Conservation (phyloP, 345 rosid species). For the Lenwebbia sp. region DNA sequence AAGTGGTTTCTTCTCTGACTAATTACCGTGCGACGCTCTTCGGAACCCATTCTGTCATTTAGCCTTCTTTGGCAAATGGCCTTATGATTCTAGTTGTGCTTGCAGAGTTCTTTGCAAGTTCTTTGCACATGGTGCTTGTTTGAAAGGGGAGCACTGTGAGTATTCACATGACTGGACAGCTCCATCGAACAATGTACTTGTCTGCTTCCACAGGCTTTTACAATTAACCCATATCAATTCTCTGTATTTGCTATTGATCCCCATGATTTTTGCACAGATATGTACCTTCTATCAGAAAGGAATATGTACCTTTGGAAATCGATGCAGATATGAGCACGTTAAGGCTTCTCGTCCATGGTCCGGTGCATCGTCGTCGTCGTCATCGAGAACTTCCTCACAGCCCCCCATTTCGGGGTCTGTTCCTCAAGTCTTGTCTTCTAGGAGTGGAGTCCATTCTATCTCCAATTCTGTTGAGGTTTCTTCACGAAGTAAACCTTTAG, state of each 20-base stretch:
- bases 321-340: conserved; percentile 81
- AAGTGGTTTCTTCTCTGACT: not conserved
- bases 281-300: conserved; percentile 96
- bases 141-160: conserved; percentile 91
- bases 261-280: conserved; percentile 28
- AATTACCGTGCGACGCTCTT: not conserved
- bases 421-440: conserved; percentile 11
- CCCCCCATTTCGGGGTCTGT: conserved; percentile 14
- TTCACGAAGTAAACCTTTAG: conserved; percentile 17
- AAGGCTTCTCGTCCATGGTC: conserved; percentile 33
- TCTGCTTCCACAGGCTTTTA: not conserved
- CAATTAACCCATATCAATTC: not conserved
- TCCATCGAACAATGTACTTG: conserved; percentile 48
- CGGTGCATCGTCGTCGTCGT: conserved; percentile 31
- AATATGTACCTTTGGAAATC: conserved; percentile 61
- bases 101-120: conserved; percentile 70
- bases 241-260: not conserved
- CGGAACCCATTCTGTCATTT: not conserved
- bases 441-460: conserved; percentile 6
- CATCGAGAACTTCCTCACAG: conserved; percentile 21
- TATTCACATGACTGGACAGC: conserved; percentile 78
- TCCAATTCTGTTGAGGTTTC: conserved; percentile 23
- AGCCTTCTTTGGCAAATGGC: not conserved
- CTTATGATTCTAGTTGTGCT: not conserved
- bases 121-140: conserved; percentile 85